A percentile compares a stretch with the other conserved stretches of the same genome.
phyloP scores from a whole-genome alignment of 441 rosid species.

The Euphorbia schlechtendalii region DNA sequence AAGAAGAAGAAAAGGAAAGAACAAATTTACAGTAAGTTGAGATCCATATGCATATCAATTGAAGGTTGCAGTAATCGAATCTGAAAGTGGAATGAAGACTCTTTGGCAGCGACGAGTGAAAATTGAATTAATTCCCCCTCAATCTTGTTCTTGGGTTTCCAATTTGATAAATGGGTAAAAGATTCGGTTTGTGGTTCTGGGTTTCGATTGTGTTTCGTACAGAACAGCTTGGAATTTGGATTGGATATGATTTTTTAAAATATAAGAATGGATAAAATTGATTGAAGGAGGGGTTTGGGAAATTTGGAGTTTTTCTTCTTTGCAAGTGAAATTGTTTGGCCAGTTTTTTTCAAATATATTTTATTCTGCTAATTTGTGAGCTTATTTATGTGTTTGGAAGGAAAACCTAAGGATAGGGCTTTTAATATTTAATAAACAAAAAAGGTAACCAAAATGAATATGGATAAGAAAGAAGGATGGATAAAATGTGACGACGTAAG shows the following conservation, averaged over 20 bases:
- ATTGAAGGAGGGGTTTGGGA: conserved; percentile 1
- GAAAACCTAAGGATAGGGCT: conserved; percentile 23
- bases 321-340: background rate
- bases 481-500: conserved; percentile 22
- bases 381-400: background rate
- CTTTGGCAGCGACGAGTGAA: conserved; percentile 12
- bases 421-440: background rate
- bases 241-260: background rate
- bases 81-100: conserved; percentile 6
- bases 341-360: background rate
- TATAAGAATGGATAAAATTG: background rate
- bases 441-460: conserved; percentile 12
- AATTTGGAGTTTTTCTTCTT: conserved; percentile 2
- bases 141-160: background rate
- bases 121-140: background rate
- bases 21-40: conserved; percentile 2
- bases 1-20: background rate
- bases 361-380: background rate
- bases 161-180: too few relatives aligned
- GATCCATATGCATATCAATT: conserved; percentile 23
- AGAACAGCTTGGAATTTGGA: background rate
- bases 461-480: conserved; percentile 5
- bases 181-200: background rate
- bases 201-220: background rate
- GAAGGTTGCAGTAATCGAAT: conserved; percentile 3